Conservation (phyloP, 2,329 filamentous ascomycete species). For the Podosphaera fusca region DNA sequence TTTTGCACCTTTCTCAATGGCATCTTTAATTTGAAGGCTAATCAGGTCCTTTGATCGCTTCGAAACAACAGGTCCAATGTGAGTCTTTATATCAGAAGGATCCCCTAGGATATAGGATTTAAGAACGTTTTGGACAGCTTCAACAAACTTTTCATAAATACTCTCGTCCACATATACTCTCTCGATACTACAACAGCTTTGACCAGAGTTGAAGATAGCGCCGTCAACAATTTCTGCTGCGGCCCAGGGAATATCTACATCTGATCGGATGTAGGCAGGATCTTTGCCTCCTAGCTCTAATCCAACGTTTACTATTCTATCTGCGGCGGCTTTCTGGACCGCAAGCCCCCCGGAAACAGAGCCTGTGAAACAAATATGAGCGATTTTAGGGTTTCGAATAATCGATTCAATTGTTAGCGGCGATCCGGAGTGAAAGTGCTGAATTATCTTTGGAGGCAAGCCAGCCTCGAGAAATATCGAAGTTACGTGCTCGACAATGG, state of each 20-base stretch:
- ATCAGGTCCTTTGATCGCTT: slow-evolving; percentile 56
- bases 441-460: slow-evolving; percentile 60
- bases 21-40: slow-evolving; percentile 58
- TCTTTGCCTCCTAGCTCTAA: slow-evolving; percentile 90
- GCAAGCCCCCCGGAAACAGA: slow-evolving; percentile 72
- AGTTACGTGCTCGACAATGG: slow-evolving; percentile 64
- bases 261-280: slow-evolving; percentile 65
- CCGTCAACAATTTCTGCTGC: slow-evolving; percentile 90
- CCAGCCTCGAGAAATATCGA: slow-evolving; percentile 60
- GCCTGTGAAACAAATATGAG: slow-evolving; percentile 78
- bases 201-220: slow-evolving; percentile 94
- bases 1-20: slow-evolving; percentile 59
- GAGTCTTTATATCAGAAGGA: slow-evolving; percentile 53
- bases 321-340: slow-evolving; percentile 64
- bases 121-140: slow-evolving; percentile 58
- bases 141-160: slow-evolving; percentile 64
- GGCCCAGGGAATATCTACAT: slow-evolving; percentile 77
- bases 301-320: slow-evolving; percentile 65
- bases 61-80: slow-evolving; percentile 76
- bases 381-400: slow-evolving; percentile 52
- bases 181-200: slow-evolving; percentile 88
- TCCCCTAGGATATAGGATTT: slow-evolving; percentile 71
- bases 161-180: slow-evolving; percentile 73
- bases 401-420: slow-evolving; percentile 54
- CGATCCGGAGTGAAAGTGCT: slow-evolving; percentile 79